Conservation (phyloP, 2,329 filamentous ascomycete genomes). For the Arthrocladium fulminans region DNA sequence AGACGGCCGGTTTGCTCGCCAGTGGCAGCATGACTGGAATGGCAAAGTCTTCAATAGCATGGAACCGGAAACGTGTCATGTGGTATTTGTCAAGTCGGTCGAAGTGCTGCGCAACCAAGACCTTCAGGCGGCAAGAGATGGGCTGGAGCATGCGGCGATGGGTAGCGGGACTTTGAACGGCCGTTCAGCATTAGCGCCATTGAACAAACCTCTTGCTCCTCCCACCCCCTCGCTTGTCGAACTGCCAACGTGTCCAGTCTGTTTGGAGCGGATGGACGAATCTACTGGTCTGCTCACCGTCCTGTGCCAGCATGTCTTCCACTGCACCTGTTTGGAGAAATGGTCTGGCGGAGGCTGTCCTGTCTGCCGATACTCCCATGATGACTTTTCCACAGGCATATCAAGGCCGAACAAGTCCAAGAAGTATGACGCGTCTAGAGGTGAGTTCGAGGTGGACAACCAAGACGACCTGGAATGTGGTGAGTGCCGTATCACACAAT, state of each 20-base stretch:
- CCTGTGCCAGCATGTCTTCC: conserved; percentile 93
- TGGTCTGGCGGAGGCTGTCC: conserved; percentile 93
- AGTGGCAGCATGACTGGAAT: conserved; percentile 81
- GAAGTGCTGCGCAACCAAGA: conserved; percentile 60
- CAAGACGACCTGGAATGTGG: conserved; percentile 52
- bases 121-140: conserved; percentile 24
- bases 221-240: conserved; percentile 79
- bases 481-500: conserved; percentile 64
- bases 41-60: conserved; percentile 87
- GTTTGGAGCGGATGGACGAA: conserved; percentile 95
- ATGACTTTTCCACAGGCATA: conserved; percentile 36
- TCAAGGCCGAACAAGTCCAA: background rate
- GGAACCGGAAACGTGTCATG: conserved; percentile 91
- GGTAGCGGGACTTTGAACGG: conserved; percentile 36
- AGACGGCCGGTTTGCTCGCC: conserved; percentile 60
- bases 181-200: conserved; percentile 29
- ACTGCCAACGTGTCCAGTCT: conserved; percentile 90
- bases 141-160: conserved; percentile 25
- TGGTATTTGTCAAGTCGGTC: conserved; percentile 88
- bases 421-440: conserved; percentile 19
- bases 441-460: conserved; percentile 49
- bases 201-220: conserved; percentile 56
- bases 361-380: conserved; percentile 82
- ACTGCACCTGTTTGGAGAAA: conserved; percentile 90
- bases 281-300: conserved; percentile 92